phyloP scores from a whole-genome alignment of 495 filamentous ascomycete species.

The Podospora tetraspora region DNA sequence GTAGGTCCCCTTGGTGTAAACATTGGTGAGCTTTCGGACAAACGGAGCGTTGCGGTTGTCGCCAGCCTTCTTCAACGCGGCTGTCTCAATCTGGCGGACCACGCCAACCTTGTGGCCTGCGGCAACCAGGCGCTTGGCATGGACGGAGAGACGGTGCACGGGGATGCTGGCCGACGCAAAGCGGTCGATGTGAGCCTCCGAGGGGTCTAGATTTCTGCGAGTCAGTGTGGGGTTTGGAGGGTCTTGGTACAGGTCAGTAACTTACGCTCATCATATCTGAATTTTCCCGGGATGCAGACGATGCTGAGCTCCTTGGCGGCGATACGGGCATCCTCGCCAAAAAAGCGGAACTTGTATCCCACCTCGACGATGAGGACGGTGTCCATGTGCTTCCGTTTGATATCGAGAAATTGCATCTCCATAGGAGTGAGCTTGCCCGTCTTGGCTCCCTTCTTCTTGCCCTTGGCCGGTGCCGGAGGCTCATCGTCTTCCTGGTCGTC shows the following conservation, averaged over 20 bases:
- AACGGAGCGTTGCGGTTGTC: slow-evolving; percentile 95
- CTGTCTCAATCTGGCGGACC: slow-evolving; percentile 94
- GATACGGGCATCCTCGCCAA: slow-evolving; percentile 89
- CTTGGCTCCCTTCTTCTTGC: slow-evolving; percentile 64
- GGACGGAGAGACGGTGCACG: slow-evolving; percentile 84
- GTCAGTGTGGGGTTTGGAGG: slow-evolving; percentile 12
- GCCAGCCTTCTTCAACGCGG: slow-evolving; percentile 92
- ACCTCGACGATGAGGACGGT: slow-evolving; percentile 88
- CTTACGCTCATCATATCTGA: slow-evolving; percentile 85
- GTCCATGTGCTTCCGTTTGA: slow-evolving; percentile 88
- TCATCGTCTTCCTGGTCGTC: slow-evolving; percentile 31
- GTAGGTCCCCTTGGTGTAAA: slow-evolving; percentile 98
- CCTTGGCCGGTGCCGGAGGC: slow-evolving; percentile 36
- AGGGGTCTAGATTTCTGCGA: slow-evolving; percentile 51
- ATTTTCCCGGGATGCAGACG: slow-evolving; percentile 94
- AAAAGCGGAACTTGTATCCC: slow-evolving; percentile 97
- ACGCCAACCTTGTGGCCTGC: slow-evolving; percentile 96
- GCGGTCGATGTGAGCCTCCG: slow-evolving; percentile 85
- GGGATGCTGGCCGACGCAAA: slow-evolving; percentile 97
- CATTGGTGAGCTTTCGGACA: slow-evolving; percentile 84
- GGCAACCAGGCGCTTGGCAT: slow-evolving; percentile 87
- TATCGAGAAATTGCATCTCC: slow-evolving; percentile 88
- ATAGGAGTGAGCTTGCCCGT: slow-evolving; percentile 87
- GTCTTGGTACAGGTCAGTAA: slow-evolving; percentile 2
- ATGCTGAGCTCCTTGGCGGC: slow-evolving; percentile 91